These are phyloP conservation scores for Phoenix dactylifera DNA, from an alignment of 176 grass and related monocot genomes.

Conservation along the genomic window DNA sequence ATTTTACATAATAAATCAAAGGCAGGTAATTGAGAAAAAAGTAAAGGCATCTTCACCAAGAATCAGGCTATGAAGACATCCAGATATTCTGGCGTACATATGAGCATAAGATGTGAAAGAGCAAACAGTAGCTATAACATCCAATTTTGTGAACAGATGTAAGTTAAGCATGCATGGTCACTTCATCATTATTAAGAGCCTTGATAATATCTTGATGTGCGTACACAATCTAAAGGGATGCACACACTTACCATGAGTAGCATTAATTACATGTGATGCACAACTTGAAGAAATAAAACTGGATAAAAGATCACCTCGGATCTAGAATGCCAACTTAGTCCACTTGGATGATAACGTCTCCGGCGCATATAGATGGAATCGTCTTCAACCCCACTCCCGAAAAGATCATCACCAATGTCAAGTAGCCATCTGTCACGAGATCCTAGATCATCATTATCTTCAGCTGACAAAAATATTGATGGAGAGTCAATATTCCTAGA, in stretches of 20 bases:
- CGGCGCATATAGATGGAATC: conserved; percentile 53
- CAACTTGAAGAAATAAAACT: conserved; percentile 1
- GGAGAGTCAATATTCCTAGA: conserved; percentile 45
- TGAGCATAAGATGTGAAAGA: too few relatives aligned
- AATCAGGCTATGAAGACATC: too few relatives aligned
- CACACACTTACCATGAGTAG: conserved; percentile 1
- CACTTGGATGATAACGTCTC: conserved; percentile 57
- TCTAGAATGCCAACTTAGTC: conserved; percentile 87
- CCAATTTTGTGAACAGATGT: too few relatives aligned
- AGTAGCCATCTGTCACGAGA: conserved; percentile 70
- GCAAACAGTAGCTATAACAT: too few relatives aligned
- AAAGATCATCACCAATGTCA: conserved; percentile 57
- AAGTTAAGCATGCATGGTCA: conserved; percentile 18
- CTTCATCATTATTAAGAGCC: background rate
- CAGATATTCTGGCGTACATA: too few relatives aligned
- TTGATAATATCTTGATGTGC: too few relatives aligned
- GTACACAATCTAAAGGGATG: too few relatives aligned
- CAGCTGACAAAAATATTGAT: background rate
- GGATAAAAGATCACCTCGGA: conserved; percentile 48
- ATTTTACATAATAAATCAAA: too few relatives aligned
- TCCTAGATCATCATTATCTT: conserved; percentile 38
- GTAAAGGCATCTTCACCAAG: too few relatives aligned
- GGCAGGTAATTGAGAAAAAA: too few relatives aligned
- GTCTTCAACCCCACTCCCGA: conserved; percentile 46
- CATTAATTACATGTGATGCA: background rate